A percentile compares a stretch with the other conserved stretches of the same genome.
Conservation (phyloP, 148 eudicot genomes). For the Heliamphora exappendiculata region DNA sequence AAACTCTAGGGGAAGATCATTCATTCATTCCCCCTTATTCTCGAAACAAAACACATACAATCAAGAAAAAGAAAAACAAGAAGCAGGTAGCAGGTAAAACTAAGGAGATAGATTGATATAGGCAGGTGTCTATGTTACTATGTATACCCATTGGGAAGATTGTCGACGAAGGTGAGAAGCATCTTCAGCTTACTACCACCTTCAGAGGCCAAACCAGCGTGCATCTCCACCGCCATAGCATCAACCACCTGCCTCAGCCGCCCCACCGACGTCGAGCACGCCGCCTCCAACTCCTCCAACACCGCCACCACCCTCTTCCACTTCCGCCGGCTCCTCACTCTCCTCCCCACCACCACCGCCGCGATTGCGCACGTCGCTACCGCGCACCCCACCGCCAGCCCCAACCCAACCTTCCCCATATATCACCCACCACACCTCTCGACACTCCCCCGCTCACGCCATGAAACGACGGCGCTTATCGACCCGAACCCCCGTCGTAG, state of each 20-base stretch:
- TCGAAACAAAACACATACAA: no score
- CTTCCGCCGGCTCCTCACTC: constrained; percentile 47
- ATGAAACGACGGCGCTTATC: constrained; percentile 12
- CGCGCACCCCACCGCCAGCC: no score
- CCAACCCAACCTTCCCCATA: constrained; percentile 63
- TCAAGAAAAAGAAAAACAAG: no score
- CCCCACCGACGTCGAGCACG: constrained; percentile 50
- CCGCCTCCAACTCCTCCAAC: constrained; percentile 55
- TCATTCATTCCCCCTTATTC: no score
- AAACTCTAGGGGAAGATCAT: no score
- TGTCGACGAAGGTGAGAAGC: constrained; percentile 78
- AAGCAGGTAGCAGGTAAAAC: no score
- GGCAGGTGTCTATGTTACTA: neutral
- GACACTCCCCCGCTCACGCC: no score
- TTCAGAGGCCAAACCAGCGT: constrained; percentile 93
- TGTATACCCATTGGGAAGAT: constrained; percentile 74
- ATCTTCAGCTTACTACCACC: constrained; percentile 95
- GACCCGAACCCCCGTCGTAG: neutral
- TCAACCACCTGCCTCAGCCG: constrained; percentile 80
- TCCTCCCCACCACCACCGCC: constrained; percentile 61
- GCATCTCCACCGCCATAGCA: constrained; percentile 99
- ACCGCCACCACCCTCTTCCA: constrained; percentile 62
- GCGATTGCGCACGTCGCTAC: constrained; percentile 63
- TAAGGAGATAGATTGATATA: neutral
- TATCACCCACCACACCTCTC: neutral